Evolutionary conservation across 2,329 filamentous ascomycete species (phyloP).

Genomic region (Reticulascus tulasneorum): DNA sequence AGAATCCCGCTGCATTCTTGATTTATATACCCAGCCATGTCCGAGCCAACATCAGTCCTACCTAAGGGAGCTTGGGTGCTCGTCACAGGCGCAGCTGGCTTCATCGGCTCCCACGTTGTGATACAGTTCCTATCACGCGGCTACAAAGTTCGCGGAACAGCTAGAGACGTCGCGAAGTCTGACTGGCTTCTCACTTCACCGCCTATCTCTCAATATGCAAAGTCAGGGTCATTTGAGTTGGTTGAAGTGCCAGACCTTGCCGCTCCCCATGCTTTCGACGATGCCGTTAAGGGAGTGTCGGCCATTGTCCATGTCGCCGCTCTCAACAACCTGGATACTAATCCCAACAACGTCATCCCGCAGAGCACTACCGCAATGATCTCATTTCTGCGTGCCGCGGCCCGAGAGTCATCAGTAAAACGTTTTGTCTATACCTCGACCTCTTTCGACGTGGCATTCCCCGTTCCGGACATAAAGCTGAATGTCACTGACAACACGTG

Average conservation of each 20-base stretch:
- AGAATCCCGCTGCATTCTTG: too few species aligned
- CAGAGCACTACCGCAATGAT: neutral
- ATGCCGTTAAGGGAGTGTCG: neutral
- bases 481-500: slow-evolving; percentile 12
- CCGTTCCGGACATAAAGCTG: neutral
- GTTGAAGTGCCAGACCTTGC: slow-evolving; percentile 4
- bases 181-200: too few species aligned
- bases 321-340: neutral
- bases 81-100: slow-evolving; percentile 20
- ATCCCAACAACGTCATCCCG: neutral
- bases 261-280: neutral
- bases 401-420: neutral
- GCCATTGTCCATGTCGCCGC: neutral
- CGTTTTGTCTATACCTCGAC: neutral
- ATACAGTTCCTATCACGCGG: slow-evolving; percentile 14
- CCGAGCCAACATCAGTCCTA: too few species aligned
- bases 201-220: too few species aligned
- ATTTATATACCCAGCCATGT: too few species aligned
- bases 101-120: slow-evolving; percentile 17
- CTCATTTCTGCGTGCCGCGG: neutral
- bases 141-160: neutral
- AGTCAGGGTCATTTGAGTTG: slow-evolving; percentile 9
- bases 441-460: neutral
- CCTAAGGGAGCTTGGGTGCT: too few species aligned
- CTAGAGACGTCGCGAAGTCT: slow-evolving; percentile 1